Percentiles rank a stretch among this genome's conserved stretches.
Conservation (phyloP, 2,329 filamentous ascomycete species). For the Apiospora phragmitis region DNA sequence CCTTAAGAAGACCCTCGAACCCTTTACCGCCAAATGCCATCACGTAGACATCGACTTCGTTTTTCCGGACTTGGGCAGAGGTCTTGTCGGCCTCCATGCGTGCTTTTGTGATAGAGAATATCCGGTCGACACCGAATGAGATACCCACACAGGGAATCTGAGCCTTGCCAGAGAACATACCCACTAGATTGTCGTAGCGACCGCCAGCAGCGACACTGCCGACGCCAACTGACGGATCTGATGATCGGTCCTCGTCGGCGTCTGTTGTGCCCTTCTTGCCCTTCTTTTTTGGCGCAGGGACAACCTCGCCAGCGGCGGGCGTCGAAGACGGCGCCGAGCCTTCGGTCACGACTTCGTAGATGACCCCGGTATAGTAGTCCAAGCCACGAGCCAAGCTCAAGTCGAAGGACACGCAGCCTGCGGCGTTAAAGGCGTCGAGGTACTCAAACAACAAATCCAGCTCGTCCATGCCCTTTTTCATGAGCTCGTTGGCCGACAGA, state of each 20-base stretch:
- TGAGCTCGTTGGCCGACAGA: slow-evolving; percentile 62
- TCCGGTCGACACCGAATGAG: slow-evolving; percentile 77
- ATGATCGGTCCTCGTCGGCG: slow-evolving; percentile 59
- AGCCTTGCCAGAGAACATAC: slow-evolving; percentile 72
- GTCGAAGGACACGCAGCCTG: slow-evolving; percentile 70
- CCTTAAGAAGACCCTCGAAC: slow-evolving; percentile 75
- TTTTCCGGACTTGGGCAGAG: slow-evolving; percentile 57
- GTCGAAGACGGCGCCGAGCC: slow-evolving; percentile 51
- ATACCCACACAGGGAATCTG: slow-evolving; percentile 78
- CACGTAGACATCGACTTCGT: slow-evolving; percentile 86
- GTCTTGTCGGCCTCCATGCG: slow-evolving; percentile 51
- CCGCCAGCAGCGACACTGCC: slow-evolving; percentile 76
- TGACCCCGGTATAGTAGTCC: slow-evolving; percentile 75
- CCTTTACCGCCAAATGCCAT: slow-evolving; percentile 93
- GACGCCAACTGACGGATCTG: slow-evolving; percentile 70
- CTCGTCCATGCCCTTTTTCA: slow-evolving; percentile 68
- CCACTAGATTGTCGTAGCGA: slow-evolving; percentile 75
- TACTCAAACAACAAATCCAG: slow-evolving; percentile 70
- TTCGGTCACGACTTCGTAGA: slow-evolving; percentile 74
- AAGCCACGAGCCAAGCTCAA: slow-evolving; percentile 73
- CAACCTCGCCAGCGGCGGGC: slow-evolving; percentile 35
- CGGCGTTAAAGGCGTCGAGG: slow-evolving; percentile 63
- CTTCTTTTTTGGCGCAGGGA: slow-evolving; percentile 37
- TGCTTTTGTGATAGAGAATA: slow-evolving; percentile 75
- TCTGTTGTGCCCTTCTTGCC: slow-evolving; percentile 44